Evolutionary conservation across 2,329 filamentous ascomycete species (phyloP).

Genomic region (Paecilomyces fulvus): DNA sequence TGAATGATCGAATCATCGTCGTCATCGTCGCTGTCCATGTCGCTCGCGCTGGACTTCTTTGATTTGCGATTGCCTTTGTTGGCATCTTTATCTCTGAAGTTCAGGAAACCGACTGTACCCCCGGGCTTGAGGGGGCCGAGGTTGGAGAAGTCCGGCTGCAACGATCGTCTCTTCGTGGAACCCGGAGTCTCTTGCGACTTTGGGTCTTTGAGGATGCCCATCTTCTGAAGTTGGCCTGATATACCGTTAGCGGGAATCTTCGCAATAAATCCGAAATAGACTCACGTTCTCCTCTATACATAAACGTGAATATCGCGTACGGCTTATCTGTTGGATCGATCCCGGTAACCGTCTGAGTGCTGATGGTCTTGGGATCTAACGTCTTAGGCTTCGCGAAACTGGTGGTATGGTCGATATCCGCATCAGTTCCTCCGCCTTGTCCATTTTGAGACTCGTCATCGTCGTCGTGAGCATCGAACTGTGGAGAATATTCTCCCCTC

Average conservation of each 20-base stretch:
- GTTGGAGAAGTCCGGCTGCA: slow-evolving; percentile 75
- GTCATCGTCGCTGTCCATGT: slow-evolving; percentile 69
- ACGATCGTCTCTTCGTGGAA: slow-evolving; percentile 67
- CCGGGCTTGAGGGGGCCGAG: slow-evolving; percentile 74
- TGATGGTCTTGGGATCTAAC: slow-evolving; percentile 92
- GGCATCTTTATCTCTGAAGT: slow-evolving; percentile 65
- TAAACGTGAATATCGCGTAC: slow-evolving; percentile 94
- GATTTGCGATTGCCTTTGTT: slow-evolving; percentile 57
- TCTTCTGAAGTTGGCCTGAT: slow-evolving; percentile 86
- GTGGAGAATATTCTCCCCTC: slow-evolving; percentile 93
- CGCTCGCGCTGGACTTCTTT: slow-evolving; percentile 46
- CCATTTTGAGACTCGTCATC: slow-evolving; percentile 59
- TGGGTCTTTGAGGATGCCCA: slow-evolving; percentile 70
- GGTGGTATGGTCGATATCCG: slow-evolving; percentile 90
- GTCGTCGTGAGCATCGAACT: slow-evolving; percentile 94
- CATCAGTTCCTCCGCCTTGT: slow-evolving; percentile 55
- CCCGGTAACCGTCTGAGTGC: slow-evolving; percentile 96
- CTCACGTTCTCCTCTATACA: slow-evolving; percentile 92
- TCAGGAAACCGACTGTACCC: slow-evolving; percentile 83
- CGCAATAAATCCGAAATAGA: slow-evolving; percentile 18
- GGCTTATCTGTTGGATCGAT: slow-evolving; percentile 94
- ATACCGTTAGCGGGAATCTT: slow-evolving; percentile 6
- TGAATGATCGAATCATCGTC: slow-evolving; percentile 55
- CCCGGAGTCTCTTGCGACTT: slow-evolving; percentile 54
- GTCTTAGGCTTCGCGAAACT: slow-evolving; percentile 96